Conservation (phyloP, 1,139 yeast species). For the Hyphopichia buzzinii region DNA sequence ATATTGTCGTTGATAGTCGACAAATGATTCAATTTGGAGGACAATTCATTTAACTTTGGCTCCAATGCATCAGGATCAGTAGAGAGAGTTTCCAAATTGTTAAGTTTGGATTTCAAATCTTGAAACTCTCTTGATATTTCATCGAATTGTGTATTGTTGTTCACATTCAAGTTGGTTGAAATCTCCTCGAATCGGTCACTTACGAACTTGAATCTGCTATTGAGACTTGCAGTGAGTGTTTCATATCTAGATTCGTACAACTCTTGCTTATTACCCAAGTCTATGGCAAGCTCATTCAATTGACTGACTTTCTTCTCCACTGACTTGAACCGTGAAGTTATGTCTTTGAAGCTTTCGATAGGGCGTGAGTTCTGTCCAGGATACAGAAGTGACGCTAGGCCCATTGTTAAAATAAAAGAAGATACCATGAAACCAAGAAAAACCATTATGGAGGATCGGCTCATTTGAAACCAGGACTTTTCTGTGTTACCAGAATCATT, state of each 20-base stretch:
- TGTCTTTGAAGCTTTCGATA: conserved; percentile 9
- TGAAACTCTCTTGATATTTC: conserved; percentile 5
- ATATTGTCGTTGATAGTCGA: conserved; percentile 16
- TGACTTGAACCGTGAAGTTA: conserved; percentile 15
- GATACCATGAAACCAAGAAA: background rate
- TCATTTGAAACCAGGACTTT: too few relatives aligned
- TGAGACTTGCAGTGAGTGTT: conserved; percentile 12
- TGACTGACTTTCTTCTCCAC: conserved; percentile 18
- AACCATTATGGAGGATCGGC: background rate
- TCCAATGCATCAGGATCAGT: conserved; percentile 14
- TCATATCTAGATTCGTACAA: conserved; percentile 14
- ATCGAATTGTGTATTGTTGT: conserved; percentile 7
- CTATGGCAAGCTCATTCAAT: conserved; percentile 13
- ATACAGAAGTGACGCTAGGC: too few relatives aligned
- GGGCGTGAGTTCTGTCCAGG: background rate
- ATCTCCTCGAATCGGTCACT: conserved; percentile 15
- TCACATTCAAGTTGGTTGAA: conserved; percentile 10
- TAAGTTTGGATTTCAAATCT: conserved; percentile 9
- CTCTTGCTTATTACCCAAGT: conserved; percentile 15
- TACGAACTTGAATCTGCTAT: conserved; percentile 17
- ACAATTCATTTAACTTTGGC: conserved; percentile 17
- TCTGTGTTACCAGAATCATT: background rate
- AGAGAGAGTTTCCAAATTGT: conserved; percentile 7
- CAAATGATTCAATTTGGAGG: conserved; percentile 17
- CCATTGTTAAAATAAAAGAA: background rate